Base-by-base conservation (phyloP, 192 early-diverging fungal genomes). In the Spinellus fusiger region DNA sequence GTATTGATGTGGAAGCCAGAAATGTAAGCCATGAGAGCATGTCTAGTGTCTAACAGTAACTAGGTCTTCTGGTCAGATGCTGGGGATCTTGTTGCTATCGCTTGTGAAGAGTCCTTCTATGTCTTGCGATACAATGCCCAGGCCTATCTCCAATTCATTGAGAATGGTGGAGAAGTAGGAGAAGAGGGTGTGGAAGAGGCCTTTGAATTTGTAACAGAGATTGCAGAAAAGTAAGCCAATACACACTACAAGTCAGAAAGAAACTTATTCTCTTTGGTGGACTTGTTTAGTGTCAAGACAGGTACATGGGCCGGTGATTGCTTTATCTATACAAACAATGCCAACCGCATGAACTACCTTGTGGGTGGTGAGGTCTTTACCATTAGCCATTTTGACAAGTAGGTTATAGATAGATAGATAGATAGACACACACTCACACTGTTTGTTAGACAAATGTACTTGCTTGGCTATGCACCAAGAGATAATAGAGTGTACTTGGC, bases 251-350 rank as follows among this genome's bases (percentile, higher is more conserved):
- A 32, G 12, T 32, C 9, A 8, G 3, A n/a, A 7, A 27, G 28
- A 6, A 32, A 12, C 10, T 35, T 9, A 16, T 13, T 32, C 8
- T 29, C 28, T 37, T 35, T 26, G 13, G 12, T 10, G 16, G 25
- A 22, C 2, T 26, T 51, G 16, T 26, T 16, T 56, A 91, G 91
- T 50, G 86, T 99, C 29, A 89, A 89, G 65, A 93, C 95, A 5
- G 97, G 95, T 25, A 82, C 82, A 63, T 99, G 97, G 97, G 91
- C 98, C 49, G 97, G 97, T 49, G 97, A 99, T 74, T 98, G 96
- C 69, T 98, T 99, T 66, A 97, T 99, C 57, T 99, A 98, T 78
- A 93, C 93, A 18, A 94, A 90, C 67, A 69, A 81, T 10, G 79
- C 80, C 59, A 96, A 96, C 74, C 86, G 96, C 26, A 79, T 99